Evolutionary conservation across 768 basidiomycete species (phyloP), one percentile per base, ranked within the genome.

Genomic region (Mycena kentingensis): DNA sequence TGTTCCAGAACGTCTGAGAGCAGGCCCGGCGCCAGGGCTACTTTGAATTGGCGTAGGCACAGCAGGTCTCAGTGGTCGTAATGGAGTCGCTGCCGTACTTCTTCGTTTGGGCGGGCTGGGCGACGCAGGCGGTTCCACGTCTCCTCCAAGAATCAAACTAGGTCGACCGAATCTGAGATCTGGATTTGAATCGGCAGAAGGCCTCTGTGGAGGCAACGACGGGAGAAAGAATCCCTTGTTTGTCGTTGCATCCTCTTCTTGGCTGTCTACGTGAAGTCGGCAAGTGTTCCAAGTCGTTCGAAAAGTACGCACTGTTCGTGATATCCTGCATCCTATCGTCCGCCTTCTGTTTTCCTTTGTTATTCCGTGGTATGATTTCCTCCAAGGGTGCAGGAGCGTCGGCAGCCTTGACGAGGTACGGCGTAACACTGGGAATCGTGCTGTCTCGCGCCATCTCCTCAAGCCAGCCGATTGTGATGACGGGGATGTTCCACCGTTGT

Each of bases 401-500:
- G 49, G 51, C n/a, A n/a, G n/a, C 55, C 21, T 38, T 52, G 10
- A 73, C 72, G 16, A 76, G 50, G 56, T 72, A 76, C 19, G 61
- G 63, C 10, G 68, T 53, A 3, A 67, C 57, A 1, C 46, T 24
- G 0, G 80, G 80, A 31, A 90, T 64, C 2, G 39, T 43, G 1
- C 88, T 90, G 0, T 69, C 75, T 24, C 61, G 65, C 8, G 79
- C 84, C 57, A 91, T 80, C 0, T 73, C 71, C 12, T 74, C 73
- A 16, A 97, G 64, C 92, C 93, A 97, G 8, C 70, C 72, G 66
- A 87, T 73, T 31, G 77, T 74, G 19, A 95, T 76, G n/a, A 90
- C 81, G 0, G 86, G 84, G 7, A 88, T 79, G 13, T 76, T 77
- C 93, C 94, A 96, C 64, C 90, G 83, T 32, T 67, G 63, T 2